A percentile compares a stretch with the other conserved stretches of the same genome.
phyloP scores from a whole-genome alignment of 257 asterid genomes.

The Solanum lycopersicoides region DNA sequence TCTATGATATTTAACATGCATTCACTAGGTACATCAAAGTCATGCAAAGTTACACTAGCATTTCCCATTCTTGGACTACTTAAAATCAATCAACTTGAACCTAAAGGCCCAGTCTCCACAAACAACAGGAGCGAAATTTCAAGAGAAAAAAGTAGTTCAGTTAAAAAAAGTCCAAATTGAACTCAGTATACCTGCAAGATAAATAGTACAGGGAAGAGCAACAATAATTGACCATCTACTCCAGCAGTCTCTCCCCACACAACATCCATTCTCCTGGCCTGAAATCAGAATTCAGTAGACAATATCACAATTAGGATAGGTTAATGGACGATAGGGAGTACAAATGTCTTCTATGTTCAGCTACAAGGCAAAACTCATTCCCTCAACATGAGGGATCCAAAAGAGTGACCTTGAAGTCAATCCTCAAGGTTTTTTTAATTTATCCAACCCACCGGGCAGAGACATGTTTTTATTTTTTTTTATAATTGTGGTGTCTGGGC shows the following conservation, averaged over 20 bases:
- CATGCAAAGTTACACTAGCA: not conserved
- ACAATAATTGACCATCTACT: constrained; percentile 80
- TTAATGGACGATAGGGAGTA: not conserved
- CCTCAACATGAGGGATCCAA: not conserved
- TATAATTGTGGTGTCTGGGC: not conserved
- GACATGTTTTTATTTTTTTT: not conserved
- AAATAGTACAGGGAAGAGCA: constrained; percentile 65
- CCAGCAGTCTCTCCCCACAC: constrained; percentile 99
- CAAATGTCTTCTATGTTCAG: not conserved
- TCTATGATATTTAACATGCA: not conserved
- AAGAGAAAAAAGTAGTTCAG: not conserved
- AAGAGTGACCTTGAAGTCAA: not conserved
- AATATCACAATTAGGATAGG: not conserved
- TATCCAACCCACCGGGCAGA: not conserved
- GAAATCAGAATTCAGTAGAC: constrained; percentile 4
- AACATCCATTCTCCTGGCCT: constrained; percentile 98
- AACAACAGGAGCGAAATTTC: not conserved
- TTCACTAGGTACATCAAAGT: not conserved
- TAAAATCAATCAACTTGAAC: not conserved
- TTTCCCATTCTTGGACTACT: not conserved
- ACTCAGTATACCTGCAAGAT: constrained; percentile 54
- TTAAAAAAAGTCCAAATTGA: not conserved
- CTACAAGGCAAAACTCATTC: not conserved
- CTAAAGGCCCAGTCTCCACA: not conserved
- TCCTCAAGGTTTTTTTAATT: not conserved